phyloP scores from a whole-genome alignment of 768 basidiomycete genomes.

The Tulasnella calospora region DNA sequence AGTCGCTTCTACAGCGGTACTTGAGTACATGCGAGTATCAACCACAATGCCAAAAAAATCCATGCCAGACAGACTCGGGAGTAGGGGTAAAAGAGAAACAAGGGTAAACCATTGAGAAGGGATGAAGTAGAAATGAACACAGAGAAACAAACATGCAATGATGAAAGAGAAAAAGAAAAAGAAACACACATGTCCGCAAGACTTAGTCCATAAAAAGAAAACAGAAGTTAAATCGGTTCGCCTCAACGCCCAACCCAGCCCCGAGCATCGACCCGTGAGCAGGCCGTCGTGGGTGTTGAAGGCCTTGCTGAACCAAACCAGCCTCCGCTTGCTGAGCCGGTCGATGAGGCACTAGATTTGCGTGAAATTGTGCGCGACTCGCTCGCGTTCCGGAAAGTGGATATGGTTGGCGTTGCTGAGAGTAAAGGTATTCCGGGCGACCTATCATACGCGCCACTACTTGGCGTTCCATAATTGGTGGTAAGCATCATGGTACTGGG shows the following conservation, averaged over 20 bases:
- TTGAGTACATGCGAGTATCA: conserved; percentile 1
- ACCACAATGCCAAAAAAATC: conserved; percentile 5
- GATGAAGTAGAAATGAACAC: neutral
- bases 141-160: conserved; percentile 1
- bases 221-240: neutral
- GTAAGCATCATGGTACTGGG: conserved; percentile 78
- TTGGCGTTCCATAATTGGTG: conserved; percentile 12
- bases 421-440: conserved; percentile 42
- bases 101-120: neutral
- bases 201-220: neutral
- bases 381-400: conserved; percentile 66
- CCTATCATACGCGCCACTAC: conserved; percentile 47
- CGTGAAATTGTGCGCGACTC: conserved; percentile 44
- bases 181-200: neutral
- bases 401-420: conserved; percentile 60
- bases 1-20: conserved; percentile 7
- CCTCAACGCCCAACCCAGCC: conserved; percentile 38
- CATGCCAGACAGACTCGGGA: conserved; percentile 1
- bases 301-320: conserved; percentile 42
- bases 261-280: conserved; percentile 76
- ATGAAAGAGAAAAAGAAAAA: neutral
- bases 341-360: conserved; percentile 52
- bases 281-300: conserved; percentile 72
- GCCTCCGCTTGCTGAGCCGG: conserved; percentile 5
- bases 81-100: neutral